Evolutionary conservation across 2,329 filamentous ascomycete genomes (phyloP), one percentile per base, ranked within the genome.

Genomic region (Colletotrichum sp.): DNA sequence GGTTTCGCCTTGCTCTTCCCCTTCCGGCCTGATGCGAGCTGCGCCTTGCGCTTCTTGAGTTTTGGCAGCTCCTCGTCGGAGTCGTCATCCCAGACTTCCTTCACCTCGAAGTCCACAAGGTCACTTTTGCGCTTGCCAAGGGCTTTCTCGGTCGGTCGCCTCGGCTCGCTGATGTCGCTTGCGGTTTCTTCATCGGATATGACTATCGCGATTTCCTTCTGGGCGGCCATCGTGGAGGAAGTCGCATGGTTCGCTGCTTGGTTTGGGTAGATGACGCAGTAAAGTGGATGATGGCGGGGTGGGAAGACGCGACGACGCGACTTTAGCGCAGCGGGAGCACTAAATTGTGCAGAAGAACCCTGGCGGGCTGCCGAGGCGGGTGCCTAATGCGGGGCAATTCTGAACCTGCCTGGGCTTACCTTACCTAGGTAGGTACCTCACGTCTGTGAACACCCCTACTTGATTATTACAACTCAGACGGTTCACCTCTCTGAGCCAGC

Each of bases 31-130:
- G 76, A 3, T n/a, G 16, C 61, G 8, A 84, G 86, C 18, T 88
- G 89, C 32, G 86, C 87, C 28, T 87, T 87, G 3, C 90, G 87
- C 66, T 91, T 91, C 80, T 93, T 93, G 82, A 92, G 93, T n/a
- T 89, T 88, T 55, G 90, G 85, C 77, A 95, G 95, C 9, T 89
- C 88, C 26, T 88, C 87, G 30, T 91, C 89, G 2, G 91, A 91
- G 43, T 93, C 91, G 72, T 92, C 91, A 5, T 89, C 90, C 88
- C 88, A 91, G n/a, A 85, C 80, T 2, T 89, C 84, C 78, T 88
- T 89, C 72, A 88, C 86, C 18, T 83, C 83, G 34, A 85, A 79
- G 8, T 84, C 81, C n/a, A 52, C 43, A 12, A 79, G 60, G 4
- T 83, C 80, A 5, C 81, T 78, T 77, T 88, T 89, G 26, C 86